phyloP scores from a whole-genome alignment of 768 basidiomycete species.

The Lactarius deliciosus region DNA sequence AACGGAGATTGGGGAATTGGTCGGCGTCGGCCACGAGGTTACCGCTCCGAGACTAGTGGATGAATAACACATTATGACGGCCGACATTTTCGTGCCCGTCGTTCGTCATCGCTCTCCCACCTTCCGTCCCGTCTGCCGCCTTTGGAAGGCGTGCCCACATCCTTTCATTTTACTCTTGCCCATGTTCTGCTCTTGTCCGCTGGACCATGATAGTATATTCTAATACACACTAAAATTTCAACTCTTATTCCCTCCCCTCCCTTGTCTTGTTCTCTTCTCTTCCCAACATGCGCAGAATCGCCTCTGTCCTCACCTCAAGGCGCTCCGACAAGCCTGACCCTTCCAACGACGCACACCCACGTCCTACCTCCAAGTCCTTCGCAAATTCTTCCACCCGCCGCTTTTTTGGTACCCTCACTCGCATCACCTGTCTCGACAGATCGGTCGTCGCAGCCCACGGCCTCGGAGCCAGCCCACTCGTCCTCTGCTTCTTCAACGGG shows the following conservation, averaged over 20 bases:
- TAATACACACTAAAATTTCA: neutral
- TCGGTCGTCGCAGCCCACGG: slow-evolving; percentile 27
- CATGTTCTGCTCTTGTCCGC: slow-evolving; percentile 10
- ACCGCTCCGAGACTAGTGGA: neutral
- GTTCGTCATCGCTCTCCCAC: slow-evolving; percentile 3
- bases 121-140: slow-evolving; percentile 2
- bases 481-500: slow-evolving; percentile 58
- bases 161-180: slow-evolving; percentile 10
- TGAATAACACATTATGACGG: neutral
- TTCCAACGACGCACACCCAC: slow-evolving; percentile 36
- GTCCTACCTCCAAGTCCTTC: slow-evolving; percentile 24
- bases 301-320: slow-evolving; percentile 48
- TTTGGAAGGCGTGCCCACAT: slow-evolving; percentile 3
- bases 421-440: slow-evolving; percentile 37
- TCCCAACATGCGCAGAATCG: slow-evolving; percentile 58
- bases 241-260: neutral
- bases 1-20: slow-evolving; percentile 59
- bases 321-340: slow-evolving; percentile 39
- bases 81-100: slow-evolving; percentile 3
- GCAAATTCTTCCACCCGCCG: slow-evolving; percentile 22
- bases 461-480: slow-evolving; percentile 45
- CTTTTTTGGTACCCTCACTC: slow-evolving; percentile 23
- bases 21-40: slow-evolving; percentile 34
- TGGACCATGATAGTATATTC: slow-evolving; percentile 11
- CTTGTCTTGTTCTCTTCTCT: slow-evolving; percentile 2